Base-by-base conservation (phyloP, 371 early-diverging fungal species). In the Mitosporidium daphniae region DNA sequence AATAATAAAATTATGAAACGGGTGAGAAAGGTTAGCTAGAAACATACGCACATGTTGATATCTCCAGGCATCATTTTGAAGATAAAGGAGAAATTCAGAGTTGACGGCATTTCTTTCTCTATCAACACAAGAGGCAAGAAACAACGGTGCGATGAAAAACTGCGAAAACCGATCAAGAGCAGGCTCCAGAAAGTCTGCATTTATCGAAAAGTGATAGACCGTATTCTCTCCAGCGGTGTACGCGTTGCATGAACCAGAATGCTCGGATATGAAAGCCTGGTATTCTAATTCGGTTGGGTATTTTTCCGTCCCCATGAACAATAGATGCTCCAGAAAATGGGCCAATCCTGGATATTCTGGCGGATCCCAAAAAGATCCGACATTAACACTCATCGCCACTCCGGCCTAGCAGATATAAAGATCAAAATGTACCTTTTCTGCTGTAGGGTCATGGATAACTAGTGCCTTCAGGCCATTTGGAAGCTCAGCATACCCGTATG, bases 241-340 rank as follows among this genome's bases (percentile, higher is more conserved):
- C 2, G 97, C 97, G 47, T 95, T 95, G 2, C 71, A 69, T 23
- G 51, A 48, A 11, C 97, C 97, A 21, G 70, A 68, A 35, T 91
- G 68, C 23, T 56, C 55, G 11, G 18, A 19, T 6, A 47, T 17
- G 29, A 35, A 47, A 2, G 33, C 29, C 27, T 28, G 27, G 26
- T 37, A 43, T 1, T 26, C 33, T 20, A 43, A 39, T 26, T 43
- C 47, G 13, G 24, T 27, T 21, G 41, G 43, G 31, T 43, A 36
- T 21, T 36, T 32, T 21, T 31, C 32, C 12, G 42, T 43, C 2
- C 47, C 47, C 44, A 47, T 43, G 33, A 47, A 47, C 10, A 47
- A 30, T 39, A 47, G 38, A 23, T 47, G 47, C 31, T 47, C 47
- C 5, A 47, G 32, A 26, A 47, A 47, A 26, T 47, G 47, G 7